phyloP scores from a whole-genome alignment of 176 grass and related monocot genomes.

The Oryza meridionalis region DNA sequence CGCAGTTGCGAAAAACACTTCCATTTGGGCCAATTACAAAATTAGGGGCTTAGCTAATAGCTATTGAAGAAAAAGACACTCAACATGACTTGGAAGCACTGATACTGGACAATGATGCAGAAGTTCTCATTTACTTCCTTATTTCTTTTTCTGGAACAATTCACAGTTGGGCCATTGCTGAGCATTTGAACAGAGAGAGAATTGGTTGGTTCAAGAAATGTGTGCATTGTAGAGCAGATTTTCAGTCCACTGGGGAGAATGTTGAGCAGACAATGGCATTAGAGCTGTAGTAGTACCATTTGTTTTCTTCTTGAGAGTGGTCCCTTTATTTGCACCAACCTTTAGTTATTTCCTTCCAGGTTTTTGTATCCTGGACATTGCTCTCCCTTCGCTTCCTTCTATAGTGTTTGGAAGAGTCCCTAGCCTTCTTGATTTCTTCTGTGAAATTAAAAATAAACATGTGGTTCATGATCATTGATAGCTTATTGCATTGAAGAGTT shows the following conservation, averaged over 20 bases:
- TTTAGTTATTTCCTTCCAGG: neutral
- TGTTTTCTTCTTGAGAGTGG: neutral
- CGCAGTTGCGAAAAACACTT: neutral
- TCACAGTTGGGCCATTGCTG: neutral
- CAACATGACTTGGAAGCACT: neutral
- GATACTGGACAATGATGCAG: neutral
- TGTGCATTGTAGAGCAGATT: slow-evolving; percentile 2
- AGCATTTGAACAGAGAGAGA: neutral
- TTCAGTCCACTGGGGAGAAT: neutral
- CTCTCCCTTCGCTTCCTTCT: neutral
- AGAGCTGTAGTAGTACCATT: neutral
- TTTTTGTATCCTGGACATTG: neutral
- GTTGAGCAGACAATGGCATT: neutral
- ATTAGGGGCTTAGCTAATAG: neutral
- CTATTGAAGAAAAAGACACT: neutral
- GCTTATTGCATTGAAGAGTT: slow-evolving; percentile 2
- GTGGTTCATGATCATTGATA: slow-evolving; percentile 16
- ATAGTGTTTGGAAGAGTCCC: neutral
- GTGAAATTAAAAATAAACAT: neutral
- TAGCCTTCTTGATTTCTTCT: neutral
- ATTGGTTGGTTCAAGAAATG: neutral
- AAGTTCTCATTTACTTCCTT: neutral
- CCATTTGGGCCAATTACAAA: slow-evolving; percentile 7
- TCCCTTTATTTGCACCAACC: neutral
- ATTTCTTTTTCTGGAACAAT: neutral